Conservation (phyloP, 2,329 filamentous ascomycete species). For the Knoxdaviesia proteae region DNA sequence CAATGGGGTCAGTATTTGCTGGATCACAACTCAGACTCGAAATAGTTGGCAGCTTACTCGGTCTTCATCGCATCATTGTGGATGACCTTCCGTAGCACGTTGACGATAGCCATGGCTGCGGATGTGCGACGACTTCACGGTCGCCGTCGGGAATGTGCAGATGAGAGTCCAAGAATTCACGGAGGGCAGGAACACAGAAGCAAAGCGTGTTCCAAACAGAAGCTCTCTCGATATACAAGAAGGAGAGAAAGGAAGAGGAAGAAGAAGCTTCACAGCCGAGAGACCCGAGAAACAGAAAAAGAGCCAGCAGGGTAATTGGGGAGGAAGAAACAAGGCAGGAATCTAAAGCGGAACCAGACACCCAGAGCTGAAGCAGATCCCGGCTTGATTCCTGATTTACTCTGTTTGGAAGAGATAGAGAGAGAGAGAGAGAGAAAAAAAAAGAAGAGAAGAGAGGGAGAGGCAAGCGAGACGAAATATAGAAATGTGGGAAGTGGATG, state of each 20-base stretch:
- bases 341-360: no score
- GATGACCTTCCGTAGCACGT: slow-evolving; percentile 32
- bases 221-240: neutral
- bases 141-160: neutral
- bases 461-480: no score
- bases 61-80: slow-evolving; percentile 51
- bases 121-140: neutral
- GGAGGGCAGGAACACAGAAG: neutral
- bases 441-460: no score
- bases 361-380: no score
- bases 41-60: slow-evolving; percentile 15
- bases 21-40: neutral
- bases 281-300: neutral
- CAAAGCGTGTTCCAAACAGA: no score
- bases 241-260: neutral
- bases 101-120: slow-evolving; percentile 18
- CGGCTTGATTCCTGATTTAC: no score
- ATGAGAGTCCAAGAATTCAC: neutral
- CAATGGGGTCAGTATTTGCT: neutral
- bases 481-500: no score
- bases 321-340: no score
- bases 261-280: neutral
- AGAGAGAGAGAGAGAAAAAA: no score
- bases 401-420: no score
- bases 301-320: no score